Evolutionary conservation across 2,329 filamentous ascomycete species (phyloP), one percentile per base, ranked within the genome.

Genomic region (Delphinella strobiligena): DNA sequence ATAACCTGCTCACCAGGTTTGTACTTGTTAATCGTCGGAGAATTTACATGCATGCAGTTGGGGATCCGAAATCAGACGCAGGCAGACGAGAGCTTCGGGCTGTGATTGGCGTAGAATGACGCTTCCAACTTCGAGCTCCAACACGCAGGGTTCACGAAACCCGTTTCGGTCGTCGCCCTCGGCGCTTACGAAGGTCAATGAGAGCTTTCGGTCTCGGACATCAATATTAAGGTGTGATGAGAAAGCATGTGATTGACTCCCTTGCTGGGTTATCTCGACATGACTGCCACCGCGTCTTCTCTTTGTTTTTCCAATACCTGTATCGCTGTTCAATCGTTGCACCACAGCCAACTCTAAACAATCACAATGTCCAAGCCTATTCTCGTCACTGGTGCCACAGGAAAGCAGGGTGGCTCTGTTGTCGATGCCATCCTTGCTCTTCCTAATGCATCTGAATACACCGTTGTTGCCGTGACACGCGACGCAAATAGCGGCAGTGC

Each of bases 401-500:
- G 64, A 43, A 65, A 67, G 46, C 64, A 68, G 47, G 64, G 64
- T 43, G 61, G 62, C 32, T 53, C 61, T 12, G 59, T 66, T 32
- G 54, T 67, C 38, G 52, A 58, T 19, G 57, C 62, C 39, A 51
- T 61, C 16, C 48, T 49, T 11, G 32, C 37, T 4, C 19, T 42
- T 14, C 46, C 47, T 34, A 49, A 46, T 45, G 52, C 53, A 37
- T 46, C 56, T 42, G 45, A 53, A 14, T 65, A 71, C 43, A 60
- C 69, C 12, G 72, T 78, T 31, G 61, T 75, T 8, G 75, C 74
- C 7, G 60, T 77, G 17, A 78, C 73, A 2, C 66, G 75, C 41
- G 62, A 76, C 46, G 47, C 64, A 1, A 51, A 59, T 27, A 72
- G 71, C 0, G 38, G 55, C 3, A 63, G 63, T 1, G 70, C 74